These are phyloP conservation scores for Pistacia atlantica DNA, from an alignment of 345 rosid genomes.

Conservation along the genomic window DNA sequence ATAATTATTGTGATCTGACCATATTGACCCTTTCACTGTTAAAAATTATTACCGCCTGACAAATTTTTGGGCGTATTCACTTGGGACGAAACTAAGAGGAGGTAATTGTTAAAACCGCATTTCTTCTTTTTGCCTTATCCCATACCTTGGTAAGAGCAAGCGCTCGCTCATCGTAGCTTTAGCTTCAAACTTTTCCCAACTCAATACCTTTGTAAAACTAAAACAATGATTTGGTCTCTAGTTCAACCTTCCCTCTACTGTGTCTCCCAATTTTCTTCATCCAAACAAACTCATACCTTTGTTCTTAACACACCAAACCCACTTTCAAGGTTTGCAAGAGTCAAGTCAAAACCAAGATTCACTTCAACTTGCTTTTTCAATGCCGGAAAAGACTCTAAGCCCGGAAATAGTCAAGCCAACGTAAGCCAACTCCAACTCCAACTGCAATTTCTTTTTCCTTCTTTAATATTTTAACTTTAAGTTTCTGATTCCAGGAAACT, in stretches of 20 bases:
- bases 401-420: constrained; percentile 30
- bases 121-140: constrained; percentile 2
- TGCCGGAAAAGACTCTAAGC: constrained; percentile 52
- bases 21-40: no score
- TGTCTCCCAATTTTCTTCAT: constrained; percentile 21
- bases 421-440: constrained; percentile 1
- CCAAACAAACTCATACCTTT: constrained; percentile 20
- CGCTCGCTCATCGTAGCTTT: no score
- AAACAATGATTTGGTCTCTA: constrained; percentile 31
- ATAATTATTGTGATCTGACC: no score
- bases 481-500: constrained; percentile 21
- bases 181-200: not conserved
- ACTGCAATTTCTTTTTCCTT: not conserved
- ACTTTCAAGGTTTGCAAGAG: constrained; percentile 21
- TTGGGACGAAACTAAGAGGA: no score
- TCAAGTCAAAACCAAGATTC: constrained; percentile 26
- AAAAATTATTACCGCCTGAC: no score
- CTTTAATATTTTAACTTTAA: not conserved
- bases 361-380: constrained; percentile 43
- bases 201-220: not conserved
- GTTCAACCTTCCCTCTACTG: constrained; percentile 43
- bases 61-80: no score
- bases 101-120: no score
- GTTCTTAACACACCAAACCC: constrained; percentile 15
- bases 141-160: not conserved